Percentiles rank a stretch among this genome's conserved stretches.
These are phyloP conservation scores for Coemansia sp. DNA, from an alignment of 192 early-diverging fungal genomes.

Conservation along the genomic window DNA sequence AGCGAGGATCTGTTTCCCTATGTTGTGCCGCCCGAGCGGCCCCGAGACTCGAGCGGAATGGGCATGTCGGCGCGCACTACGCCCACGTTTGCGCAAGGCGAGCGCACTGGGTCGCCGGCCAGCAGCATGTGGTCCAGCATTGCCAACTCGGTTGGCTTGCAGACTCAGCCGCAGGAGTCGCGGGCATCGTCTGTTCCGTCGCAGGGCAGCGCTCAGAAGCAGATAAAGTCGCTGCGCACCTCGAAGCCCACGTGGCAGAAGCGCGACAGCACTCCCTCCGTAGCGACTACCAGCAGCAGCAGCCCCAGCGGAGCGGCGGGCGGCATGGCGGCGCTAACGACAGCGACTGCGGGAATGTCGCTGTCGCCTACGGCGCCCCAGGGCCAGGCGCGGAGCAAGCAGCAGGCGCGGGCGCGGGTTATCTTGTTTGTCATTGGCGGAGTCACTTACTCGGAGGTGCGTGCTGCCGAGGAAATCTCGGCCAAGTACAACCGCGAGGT, in stretches of 20 bases:
- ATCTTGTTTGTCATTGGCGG: conserved; percentile 55
- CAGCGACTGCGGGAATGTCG: conserved; percentile 4
- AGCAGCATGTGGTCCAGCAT: conserved; percentile 52
- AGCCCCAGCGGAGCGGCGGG: conserved; percentile 7
- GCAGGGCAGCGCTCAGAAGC: conserved; percentile 26
- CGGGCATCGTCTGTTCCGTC: conserved; percentile 23
- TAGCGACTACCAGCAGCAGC: conserved; percentile 1
- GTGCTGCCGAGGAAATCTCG: conserved; percentile 50
- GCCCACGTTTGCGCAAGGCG: conserved; percentile 16
- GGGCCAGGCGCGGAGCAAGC: background rate
- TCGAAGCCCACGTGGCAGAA: conserved; percentile 53
- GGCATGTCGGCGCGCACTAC: conserved; percentile 24
- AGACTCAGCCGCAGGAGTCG: conserved; percentile 16
- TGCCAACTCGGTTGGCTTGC: conserved; percentile 38
- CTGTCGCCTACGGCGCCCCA: conserved; percentile 10
- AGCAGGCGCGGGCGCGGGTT: conserved; percentile 28
- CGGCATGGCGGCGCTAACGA: conserved; percentile 7
- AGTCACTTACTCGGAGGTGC: conserved; percentile 45
- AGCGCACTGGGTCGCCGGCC: conserved; percentile 33
- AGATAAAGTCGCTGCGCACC: conserved; percentile 49
- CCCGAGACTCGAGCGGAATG: conserved; percentile 20
- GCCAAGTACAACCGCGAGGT: conserved; percentile 49
- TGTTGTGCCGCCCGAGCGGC: conserved; percentile 50
- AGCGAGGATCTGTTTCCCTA: conserved; percentile 54
- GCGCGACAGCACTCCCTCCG: conserved; percentile 47